Evolutionary conservation across 495 filamentous ascomycete species (phyloP), one percentile per base, ranked within the genome.

Genomic region (Hypoxylon cercidicola): DNA sequence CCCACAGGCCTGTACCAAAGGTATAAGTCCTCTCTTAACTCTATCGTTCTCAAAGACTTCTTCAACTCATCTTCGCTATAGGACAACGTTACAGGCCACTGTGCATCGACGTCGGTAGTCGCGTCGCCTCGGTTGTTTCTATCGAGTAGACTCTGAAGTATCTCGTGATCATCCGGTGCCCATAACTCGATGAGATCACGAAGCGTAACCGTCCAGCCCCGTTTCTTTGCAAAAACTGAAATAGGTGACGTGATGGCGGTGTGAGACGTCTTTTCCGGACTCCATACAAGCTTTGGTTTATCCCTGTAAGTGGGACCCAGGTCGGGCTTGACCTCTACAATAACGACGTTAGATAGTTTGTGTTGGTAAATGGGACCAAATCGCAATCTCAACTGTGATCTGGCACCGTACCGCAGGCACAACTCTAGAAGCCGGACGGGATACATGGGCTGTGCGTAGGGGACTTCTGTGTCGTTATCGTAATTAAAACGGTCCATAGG

Each of bases 121-220:
- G 0, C 11, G 16, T 25, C 30, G 9, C 25, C 5, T 3, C 15
- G 13, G 12, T 16, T 18, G 11, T 50, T 51, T 6, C 28, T 50
- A 12, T 60, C 55, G n/a, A 60, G 16, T 12, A 60, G 18, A 16
- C 19, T 7, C 18, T 60, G 46, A 8, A 60, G 55, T 10, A 43
- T 16, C 11, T 43, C 20, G 16, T 41, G 34, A 34, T 60, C 12
- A 13, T 32, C 11, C 1, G 55, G 55, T 32, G 50, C 49, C 45
- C 45, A 60, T 13, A 60, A 28, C 23, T 60, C 45, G 19, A 28
- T n/a, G 3, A 60, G 55, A 10, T 60, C 55, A 7, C 47, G 47
- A 21, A 51, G 5, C 0, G 55, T 50, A 12, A 50, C n/a, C 7
- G 32, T 10, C 20, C 55, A 41, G 2, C 50, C 18, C 21, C 25